Evolutionary conservation across 2,329 filamentous ascomycete species (phyloP), one percentile per base, ranked within the genome.

Genomic region (Colletotrichum tabaci): DNA sequence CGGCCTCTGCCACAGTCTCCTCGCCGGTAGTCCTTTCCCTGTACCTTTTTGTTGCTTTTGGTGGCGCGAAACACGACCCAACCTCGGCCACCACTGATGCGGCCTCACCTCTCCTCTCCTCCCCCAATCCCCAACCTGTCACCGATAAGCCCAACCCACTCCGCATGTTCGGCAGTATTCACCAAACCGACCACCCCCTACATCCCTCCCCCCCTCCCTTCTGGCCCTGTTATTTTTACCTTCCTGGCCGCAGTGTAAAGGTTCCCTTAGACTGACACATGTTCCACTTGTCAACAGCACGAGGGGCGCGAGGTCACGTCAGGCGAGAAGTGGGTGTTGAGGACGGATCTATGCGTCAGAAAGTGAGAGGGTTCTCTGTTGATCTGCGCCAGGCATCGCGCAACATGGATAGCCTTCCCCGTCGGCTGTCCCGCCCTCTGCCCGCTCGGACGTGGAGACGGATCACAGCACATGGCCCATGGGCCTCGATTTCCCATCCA

Each of bases 271-370:
- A 71, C 68, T 71, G 68, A 71, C 65, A 68, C 64, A 63, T 68
- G 58, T 58, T 67, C 46, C 57, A 63, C 46, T 71, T 58, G 68
- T 68, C 68, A 68, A 71, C 58, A 90, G 88, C 95, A 98, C 81
- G 95, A 98, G 81, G 95, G 95, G 0, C 88, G 89, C 68, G 91
- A 97, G 79, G 95, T 98, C 0, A 87, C 84, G 1, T 86, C 88
- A 52, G 95, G 95, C 12, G 94, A 97, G 83, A 98, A 98, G 82
- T 98, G 95, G 95, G 91, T 98, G 71, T 88, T 98, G 71, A 86
- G 95, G 74, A 97, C 93, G 74, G 95, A 98, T 84, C 82, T 98
- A 52, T 94, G 92, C 77, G 87, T 95, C 16, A 86, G 81, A 74
- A 84, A 87, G 73, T 90, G 74, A 80, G 35, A 47, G 44, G n/a